A percentile compares a stretch with the other conserved stretches of the same genome.
Conservation (phyloP, 2,329 filamentous ascomycete species). For the Chrysoporthe deuterocubensis region DNA sequence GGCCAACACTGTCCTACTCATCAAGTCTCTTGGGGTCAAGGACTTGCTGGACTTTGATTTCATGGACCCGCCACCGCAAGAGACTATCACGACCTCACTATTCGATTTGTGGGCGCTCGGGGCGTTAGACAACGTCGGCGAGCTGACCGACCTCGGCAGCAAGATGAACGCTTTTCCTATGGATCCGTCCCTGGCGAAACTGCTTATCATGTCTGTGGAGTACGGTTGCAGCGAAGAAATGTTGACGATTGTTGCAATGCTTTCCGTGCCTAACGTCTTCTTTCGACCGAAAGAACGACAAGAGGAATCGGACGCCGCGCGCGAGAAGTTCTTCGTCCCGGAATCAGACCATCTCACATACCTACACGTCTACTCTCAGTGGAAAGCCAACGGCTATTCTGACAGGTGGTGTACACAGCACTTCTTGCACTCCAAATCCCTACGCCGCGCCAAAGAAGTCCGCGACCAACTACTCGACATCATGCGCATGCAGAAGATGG, state of each 20-base stretch:
- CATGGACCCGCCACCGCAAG: slow-evolving; percentile 97
- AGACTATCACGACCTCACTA: slow-evolving; percentile 94
- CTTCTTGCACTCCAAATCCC: slow-evolving; percentile 92
- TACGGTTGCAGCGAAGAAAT: slow-evolving; percentile 97
- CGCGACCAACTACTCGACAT: slow-evolving; percentile 92
- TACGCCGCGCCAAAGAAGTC: slow-evolving; percentile 91
- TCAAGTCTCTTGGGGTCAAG: slow-evolving; percentile 93
- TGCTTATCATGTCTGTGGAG: slow-evolving; percentile 87
- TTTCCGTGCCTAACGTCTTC: slow-evolving; percentile 95
- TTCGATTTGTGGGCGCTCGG: slow-evolving; percentile 98
- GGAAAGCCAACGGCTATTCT: slow-evolving; percentile 86
- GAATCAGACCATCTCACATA: slow-evolving; percentile 97
- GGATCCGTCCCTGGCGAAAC: slow-evolving; percentile 93
- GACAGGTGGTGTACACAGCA: slow-evolving; percentile 93
- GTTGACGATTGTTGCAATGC: slow-evolving; percentile 97
- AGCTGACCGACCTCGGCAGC: slow-evolving; percentile 82
- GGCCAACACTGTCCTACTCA: slow-evolving; percentile 88
- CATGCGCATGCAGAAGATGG: slow-evolving; percentile 92
- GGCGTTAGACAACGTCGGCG: slow-evolving; percentile 89
- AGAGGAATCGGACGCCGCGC: slow-evolving; percentile 92
- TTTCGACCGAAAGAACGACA: slow-evolving; percentile 96
- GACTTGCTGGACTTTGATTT: slow-evolving; percentile 97
- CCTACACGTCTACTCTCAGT: slow-evolving; percentile 93
- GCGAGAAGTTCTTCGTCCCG: slow-evolving; percentile 98
- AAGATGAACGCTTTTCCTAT: slow-evolving; percentile 99